Base-by-base conservation (phyloP, 2,329 filamentous ascomycete species). In the Botrytis fragariae region DNA sequence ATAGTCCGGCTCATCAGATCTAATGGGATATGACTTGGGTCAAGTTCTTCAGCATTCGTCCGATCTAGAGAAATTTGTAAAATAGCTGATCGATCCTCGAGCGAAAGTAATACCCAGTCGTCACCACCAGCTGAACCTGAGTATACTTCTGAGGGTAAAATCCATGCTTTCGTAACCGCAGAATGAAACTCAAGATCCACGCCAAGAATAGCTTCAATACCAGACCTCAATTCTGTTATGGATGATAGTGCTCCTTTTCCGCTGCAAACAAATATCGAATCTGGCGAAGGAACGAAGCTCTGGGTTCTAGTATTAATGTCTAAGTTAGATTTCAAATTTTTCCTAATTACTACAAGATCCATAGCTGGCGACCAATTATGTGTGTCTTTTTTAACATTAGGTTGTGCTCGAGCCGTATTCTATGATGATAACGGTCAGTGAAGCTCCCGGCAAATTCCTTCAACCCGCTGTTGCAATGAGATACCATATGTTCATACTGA, bases 221-320 rank as follows among this genome's bases (percentile, higher is more conserved):
- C 93, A 80, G 89, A 85, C 75, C 92, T 87, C 75, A 93, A 85
- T 78, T 95, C 92, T 4, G 89, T 88, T 37, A 95, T 83, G 12
- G 87, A 86, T 16, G 92, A 92, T 44, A 85, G 86, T 1, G 83
- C 82, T 0, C 90, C 90, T 76, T 88, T 88, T 0, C 91, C 90
- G 32, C 90, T 90, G 61, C 90, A 91, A 35, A 88, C 87, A 81
- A 92, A 94, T 22, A 94, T 79, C 37, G 87, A 85, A 77, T 91
- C 88, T n/a, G 84, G 84, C 42, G 77, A 70, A 71, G 77, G 76
- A 77, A 79, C 44, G 8, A 72, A 80, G 75, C 73, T 78, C 76
- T 73, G 75, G 74, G 69, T 64, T 72, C 61, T 65, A 14, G 35
- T 48, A 37, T 35, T 22, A 22, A 62, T 35, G 45, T 54, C 18